A percentile compares a stretch with the other conserved stretches of the same genome.
Conservation (phyloP, 139 green algal species). For the Spirogloea muscicola region DNA sequence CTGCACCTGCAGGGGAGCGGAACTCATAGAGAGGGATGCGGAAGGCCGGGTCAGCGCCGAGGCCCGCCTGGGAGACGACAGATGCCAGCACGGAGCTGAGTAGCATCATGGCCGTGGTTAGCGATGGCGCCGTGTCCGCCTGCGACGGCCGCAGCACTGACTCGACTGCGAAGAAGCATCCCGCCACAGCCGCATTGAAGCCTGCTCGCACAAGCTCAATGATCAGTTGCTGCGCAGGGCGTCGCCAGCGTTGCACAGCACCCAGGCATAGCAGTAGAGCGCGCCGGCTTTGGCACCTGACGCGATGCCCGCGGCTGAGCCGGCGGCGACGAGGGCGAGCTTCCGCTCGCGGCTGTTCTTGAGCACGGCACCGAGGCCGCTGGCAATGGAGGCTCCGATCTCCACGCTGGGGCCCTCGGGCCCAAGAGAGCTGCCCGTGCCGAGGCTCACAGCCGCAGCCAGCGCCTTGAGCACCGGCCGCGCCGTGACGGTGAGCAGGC, state of each 20-base stretch:
- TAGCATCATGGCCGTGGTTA: constrained; percentile 66
- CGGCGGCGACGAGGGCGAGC: constrained; percentile 74
- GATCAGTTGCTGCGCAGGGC: no score
- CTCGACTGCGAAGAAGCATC: constrained; percentile 90
- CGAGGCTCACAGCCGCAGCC: constrained; percentile 72
- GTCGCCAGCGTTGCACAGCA: no score
- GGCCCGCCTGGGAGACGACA: constrained; percentile 55
- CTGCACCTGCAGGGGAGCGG: constrained; percentile 34
- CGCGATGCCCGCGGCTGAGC: constrained; percentile 70
- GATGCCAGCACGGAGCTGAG: constrained; percentile 66
- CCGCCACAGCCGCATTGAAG: constrained; percentile 90
- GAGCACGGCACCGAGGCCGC: constrained; percentile 56
- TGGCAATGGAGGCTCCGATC: constrained; percentile 74
- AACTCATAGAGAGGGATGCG: constrained; percentile 63
- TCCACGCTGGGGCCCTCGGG: constrained; percentile 93
- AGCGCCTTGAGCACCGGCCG: constrained; percentile 45
- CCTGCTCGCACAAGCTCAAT: no score
- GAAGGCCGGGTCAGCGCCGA: constrained; percentile 67
- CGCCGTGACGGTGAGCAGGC: no score
- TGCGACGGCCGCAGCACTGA: constrained; percentile 53
- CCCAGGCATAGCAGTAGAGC: no score
- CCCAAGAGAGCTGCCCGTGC: constrained; percentile 76
- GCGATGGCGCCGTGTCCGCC: constrained; percentile 4
- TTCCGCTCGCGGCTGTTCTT: constrained; percentile 55
- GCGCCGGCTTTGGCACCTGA: constrained; percentile 29